Evolutionary conservation across 78 protist species (phyloP).

Genomic region (Protostelium mycophagum): DNA sequence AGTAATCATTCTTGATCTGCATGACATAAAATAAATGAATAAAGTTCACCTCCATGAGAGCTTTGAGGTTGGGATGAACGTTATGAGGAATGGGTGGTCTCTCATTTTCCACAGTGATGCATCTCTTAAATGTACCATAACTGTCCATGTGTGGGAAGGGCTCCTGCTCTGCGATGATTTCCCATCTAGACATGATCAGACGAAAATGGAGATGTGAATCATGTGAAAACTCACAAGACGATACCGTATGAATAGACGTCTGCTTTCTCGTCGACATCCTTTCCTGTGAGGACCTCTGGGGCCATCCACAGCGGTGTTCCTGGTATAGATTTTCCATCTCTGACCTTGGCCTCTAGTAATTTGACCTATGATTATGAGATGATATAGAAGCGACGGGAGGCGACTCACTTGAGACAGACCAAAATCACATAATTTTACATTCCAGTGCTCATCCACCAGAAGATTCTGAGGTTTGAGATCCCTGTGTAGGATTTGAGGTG

Average conservation of each 20-base stretch:
- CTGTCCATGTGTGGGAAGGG: conserved; percentile 65
- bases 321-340: conserved; percentile 5
- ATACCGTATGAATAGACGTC: conserved; percentile 61
- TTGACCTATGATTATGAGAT: conserved; percentile 22
- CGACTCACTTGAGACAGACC: conserved; percentile 46
- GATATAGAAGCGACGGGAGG: too few species aligned
- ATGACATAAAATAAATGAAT: too few species aligned
- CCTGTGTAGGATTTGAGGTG: conserved; percentile 12
- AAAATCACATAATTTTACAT: conserved; percentile 47
- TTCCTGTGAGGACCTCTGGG: conserved; percentile 41
- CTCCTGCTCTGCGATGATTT: conserved; percentile 52
- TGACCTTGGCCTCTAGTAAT: conserved; percentile 13
- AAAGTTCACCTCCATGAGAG: conserved; percentile 33
- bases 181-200: conserved; percentile 35
- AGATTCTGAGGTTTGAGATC: conserved; percentile 23
- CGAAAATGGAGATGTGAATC: neutral
- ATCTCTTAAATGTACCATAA: conserved; percentile 58
- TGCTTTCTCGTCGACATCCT: conserved; percentile 48
- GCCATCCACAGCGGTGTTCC: conserved; percentile 63
- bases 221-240: conserved; percentile 9
- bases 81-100: conserved; percentile 58
- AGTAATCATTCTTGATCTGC: neutral
- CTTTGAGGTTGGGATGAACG: conserved; percentile 29
- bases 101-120: conserved; percentile 46
- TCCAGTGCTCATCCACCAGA: conserved; percentile 4